Conservation (phyloP, 2,329 filamentous ascomycete genomes). For the Clarireedia paspali region DNA sequence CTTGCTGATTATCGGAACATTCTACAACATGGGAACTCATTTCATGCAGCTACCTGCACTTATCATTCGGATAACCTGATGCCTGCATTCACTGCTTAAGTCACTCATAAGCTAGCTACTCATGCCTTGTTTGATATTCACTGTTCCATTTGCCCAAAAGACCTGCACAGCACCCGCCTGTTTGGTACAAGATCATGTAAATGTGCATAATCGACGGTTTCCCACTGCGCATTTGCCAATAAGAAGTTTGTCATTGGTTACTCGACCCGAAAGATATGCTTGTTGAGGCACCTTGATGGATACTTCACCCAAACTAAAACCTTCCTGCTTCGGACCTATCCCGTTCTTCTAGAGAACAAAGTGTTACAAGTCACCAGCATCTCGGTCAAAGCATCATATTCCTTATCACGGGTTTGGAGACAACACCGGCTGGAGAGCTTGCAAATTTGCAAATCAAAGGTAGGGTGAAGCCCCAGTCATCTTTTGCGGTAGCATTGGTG, state of each 20-base stretch:
- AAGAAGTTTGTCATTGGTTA: background rate
- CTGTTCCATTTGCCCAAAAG: background rate
- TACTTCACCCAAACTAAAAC: background rate
- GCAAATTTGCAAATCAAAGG: too few species aligned
- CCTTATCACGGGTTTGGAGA: too few species aligned
- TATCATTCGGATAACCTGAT: background rate
- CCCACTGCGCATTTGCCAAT: background rate
- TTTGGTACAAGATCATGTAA: background rate
- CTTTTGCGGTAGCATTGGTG: too few species aligned
- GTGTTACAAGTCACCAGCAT: background rate
- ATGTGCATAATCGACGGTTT: background rate
- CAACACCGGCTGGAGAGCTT: too few species aligned
- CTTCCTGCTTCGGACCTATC: background rate
- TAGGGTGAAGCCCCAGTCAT: too few species aligned
- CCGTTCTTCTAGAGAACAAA: background rate
- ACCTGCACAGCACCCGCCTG: background rate
- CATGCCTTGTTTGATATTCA: background rate
- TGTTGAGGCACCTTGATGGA: slow-evolving; percentile 5
- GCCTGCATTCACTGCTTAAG: background rate
- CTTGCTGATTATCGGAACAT: background rate
- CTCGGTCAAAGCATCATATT: background rate
- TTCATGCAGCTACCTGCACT: background rate
- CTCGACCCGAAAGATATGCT: background rate
- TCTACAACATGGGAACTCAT: background rate
- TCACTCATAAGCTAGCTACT: too few species aligned